Conservation (phyloP, 306 rosid species). For the Vigna reflexopilosa region DNA sequence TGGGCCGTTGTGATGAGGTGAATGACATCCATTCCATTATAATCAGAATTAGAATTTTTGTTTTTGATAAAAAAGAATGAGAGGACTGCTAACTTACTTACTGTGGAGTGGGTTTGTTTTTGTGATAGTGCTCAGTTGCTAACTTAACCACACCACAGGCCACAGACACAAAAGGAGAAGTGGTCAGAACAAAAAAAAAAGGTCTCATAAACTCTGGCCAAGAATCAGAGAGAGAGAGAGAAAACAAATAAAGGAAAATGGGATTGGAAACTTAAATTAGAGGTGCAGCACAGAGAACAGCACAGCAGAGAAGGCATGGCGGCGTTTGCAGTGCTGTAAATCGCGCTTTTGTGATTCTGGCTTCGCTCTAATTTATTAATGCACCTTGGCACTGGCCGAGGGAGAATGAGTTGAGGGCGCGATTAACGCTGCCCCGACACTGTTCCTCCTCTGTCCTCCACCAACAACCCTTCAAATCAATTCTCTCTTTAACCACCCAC, state of each 20-base stretch:
- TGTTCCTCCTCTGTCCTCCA: conserved; percentile 37
- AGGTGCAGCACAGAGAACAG: conserved; percentile 42
- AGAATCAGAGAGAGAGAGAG: conserved; percentile 29
- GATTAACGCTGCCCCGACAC: conserved; percentile 54
- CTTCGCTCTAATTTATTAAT: conserved; percentile 46
- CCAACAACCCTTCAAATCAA: conserved; percentile 42
- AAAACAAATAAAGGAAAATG: conserved; percentile 6
- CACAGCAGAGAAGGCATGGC: conserved; percentile 70
- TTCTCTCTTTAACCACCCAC: conserved; percentile 43
- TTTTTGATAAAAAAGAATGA: conserved; percentile 24
- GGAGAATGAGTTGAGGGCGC: conserved; percentile 48
- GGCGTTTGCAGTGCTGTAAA: conserved; percentile 77
- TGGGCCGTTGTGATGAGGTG: conserved; percentile 49
- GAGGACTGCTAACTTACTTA: conserved; percentile 1
- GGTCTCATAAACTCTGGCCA: conserved; percentile 38
- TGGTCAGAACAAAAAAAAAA: conserved; percentile 30
- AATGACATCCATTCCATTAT: conserved; percentile 54
- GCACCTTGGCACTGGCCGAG: conserved; percentile 33
- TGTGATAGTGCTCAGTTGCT: conserved; percentile 41
- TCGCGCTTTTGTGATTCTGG: conserved; percentile 45
- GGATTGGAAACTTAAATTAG: conserved; percentile 56
- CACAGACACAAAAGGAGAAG: not conserved
- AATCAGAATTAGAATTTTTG: conserved; percentile 44
- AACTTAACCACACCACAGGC: conserved; percentile 32
- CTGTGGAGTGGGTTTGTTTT: conserved; percentile 17